phyloP scores from a whole-genome alignment of 1,284 basidiomycete species.

The Thelephora terrestris region DNA sequence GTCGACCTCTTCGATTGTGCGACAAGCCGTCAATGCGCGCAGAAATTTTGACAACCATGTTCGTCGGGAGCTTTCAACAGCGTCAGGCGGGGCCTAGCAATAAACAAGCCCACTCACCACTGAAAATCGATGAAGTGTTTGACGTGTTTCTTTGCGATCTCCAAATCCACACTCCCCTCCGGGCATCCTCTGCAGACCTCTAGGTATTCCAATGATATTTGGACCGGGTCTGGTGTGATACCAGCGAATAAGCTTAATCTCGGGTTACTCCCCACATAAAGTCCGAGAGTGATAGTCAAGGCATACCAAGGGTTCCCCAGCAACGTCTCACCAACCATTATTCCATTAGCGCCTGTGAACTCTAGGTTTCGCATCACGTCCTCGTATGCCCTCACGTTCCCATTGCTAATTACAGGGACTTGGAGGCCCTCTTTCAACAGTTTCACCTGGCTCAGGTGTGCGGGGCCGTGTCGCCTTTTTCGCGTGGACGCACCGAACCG shows the following conservation, averaged over 20 bases:
- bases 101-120: slow-evolving; percentile 32
- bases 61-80: slow-evolving; percentile 31
- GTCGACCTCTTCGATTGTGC: slow-evolving; percentile 37
- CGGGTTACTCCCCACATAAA: neutral
- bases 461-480: slow-evolving; percentile 55
- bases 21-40: slow-evolving; percentile 29
- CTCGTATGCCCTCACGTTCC: slow-evolving; percentile 53
- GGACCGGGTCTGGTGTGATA: slow-evolving; percentile 44
- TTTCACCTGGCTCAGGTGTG: slow-evolving; percentile 51
- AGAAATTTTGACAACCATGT: slow-evolving; percentile 51
- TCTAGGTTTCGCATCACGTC: slow-evolving; percentile 46
- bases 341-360: slow-evolving; percentile 56
- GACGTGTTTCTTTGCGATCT: slow-evolving; percentile 46
- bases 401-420: slow-evolving; percentile 64
- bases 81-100: slow-evolving; percentile 3
- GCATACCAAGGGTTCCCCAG: slow-evolving; percentile 59
- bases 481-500: slow-evolving; percentile 53
- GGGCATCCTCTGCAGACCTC: slow-evolving; percentile 39
- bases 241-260: slow-evolving; percentile 42
- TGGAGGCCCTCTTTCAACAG: slow-evolving; percentile 37
- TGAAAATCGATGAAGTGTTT: slow-evolving; percentile 53
- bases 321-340: slow-evolving; percentile 71
- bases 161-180: slow-evolving; percentile 32
- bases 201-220: slow-evolving; percentile 55
- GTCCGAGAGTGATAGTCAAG: neutral